These are phyloP conservation scores for Theileria annulata DNA, from an alignment of 169 alveolate species.

Conservation along the genomic window DNA sequence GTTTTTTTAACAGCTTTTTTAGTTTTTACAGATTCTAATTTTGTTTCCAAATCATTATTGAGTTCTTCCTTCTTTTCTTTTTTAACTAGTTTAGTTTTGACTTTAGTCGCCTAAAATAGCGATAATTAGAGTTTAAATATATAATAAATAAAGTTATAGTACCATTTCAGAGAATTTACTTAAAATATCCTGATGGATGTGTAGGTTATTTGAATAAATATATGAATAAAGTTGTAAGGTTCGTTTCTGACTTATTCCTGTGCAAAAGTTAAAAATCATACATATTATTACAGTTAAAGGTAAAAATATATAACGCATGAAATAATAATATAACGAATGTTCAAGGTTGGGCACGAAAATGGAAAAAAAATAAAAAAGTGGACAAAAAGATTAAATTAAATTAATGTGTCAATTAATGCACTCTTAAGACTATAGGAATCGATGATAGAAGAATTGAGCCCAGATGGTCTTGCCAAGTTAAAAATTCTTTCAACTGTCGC, in stretches of 20 bases:
- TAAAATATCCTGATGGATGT: neutral
- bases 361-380: neutral
- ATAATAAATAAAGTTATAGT: neutral
- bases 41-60: neutral
- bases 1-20: constrained; percentile 31
- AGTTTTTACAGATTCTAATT: constrained; percentile 23
- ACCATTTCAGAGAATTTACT: neutral
- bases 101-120: neutral
- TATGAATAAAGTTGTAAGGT: neutral
- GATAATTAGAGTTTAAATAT: neutral
- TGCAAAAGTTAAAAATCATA: neutral
- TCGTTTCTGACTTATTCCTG: neutral
- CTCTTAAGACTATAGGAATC: constrained; percentile 61
- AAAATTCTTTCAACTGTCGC: constrained; percentile 93
- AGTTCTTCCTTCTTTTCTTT: neutral
- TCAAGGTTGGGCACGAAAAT: neutral
- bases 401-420: constrained; percentile 75
- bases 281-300: neutral
- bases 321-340: neutral
- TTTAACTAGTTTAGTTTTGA: neutral
- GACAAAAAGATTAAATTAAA: constrained; percentile 10
- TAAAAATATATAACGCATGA: neutral
- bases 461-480: constrained; percentile 82
- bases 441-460: constrained; percentile 58
- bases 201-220: neutral